These are phyloP conservation scores for Candida tammaniensis DNA, from an alignment of 805 yeast genomes.

Conservation along the genomic window DNA sequence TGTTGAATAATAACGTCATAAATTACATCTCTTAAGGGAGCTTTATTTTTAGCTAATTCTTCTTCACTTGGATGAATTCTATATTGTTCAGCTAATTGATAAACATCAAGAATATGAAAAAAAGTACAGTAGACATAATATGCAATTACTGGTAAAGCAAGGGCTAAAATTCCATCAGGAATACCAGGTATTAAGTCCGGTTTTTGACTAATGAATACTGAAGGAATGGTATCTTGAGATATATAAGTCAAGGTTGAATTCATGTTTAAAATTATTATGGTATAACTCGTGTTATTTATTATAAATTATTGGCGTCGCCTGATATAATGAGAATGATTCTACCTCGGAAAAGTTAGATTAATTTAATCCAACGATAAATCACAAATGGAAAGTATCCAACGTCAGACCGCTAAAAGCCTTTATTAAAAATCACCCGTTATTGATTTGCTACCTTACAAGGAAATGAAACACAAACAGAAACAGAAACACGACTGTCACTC, in stretches of 20 bases:
- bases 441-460: too few relatives aligned
- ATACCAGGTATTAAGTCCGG: conserved; percentile 53
- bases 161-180: conserved; percentile 70
- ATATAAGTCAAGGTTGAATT: conserved; percentile 3
- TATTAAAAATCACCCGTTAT: too few relatives aligned
- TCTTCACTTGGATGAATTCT: conserved; percentile 93
- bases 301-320: too few relatives aligned
- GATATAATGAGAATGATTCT: too few relatives aligned
- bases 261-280: not conserved
- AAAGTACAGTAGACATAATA: conserved; percentile 79
- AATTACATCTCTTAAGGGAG: conserved; percentile 63
- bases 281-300: too few relatives aligned
- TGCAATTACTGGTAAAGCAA: conserved; percentile 71
- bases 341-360: too few relatives aligned
- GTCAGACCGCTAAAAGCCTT: too few relatives aligned
- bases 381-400: too few relatives aligned
- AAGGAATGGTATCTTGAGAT: conserved; percentile 3
- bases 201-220: conserved; percentile 16
- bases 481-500: too few relatives aligned
- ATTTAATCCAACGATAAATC: too few relatives aligned
- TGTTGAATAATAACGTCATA: conserved; percentile 86
- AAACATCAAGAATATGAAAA: conserved; percentile 73
- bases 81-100: conserved; percentile 73
- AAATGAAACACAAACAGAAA: too few relatives aligned
- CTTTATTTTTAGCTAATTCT: conserved; percentile 72